A percentile compares a stretch with the other conserved stretches of the same genome.
Conservation (phyloP, 768 basidiomycete genomes). For the Naganishia friedmannii region DNA sequence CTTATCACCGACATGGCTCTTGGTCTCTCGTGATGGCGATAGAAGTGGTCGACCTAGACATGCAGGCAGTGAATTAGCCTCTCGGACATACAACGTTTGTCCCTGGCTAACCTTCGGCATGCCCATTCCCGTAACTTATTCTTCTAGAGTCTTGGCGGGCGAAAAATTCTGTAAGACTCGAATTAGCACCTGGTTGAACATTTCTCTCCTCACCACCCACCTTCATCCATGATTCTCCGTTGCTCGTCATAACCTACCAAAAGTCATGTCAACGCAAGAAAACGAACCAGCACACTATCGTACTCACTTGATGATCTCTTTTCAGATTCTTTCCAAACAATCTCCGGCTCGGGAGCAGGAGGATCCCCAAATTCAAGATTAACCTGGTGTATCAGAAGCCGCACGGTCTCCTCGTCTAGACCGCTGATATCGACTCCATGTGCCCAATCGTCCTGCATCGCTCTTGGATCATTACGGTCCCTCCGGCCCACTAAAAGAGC, state of each 20-base stretch:
- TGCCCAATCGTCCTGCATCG: slow-evolving; percentile 27
- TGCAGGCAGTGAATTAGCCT: background rate
- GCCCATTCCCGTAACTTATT: slow-evolving; percentile 7
- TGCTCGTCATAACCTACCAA: slow-evolving; percentile 5
- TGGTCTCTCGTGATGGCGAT: slow-evolving; percentile 2
- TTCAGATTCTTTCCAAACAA: slow-evolving; percentile 15
- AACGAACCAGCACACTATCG: background rate
- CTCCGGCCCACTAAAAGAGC: slow-evolving; percentile 5
- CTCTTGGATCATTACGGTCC: slow-evolving; percentile 6
- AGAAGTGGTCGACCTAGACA: slow-evolving; percentile 1
- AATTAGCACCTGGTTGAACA: background rate
- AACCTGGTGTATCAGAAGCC: slow-evolving; percentile 22
- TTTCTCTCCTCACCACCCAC: background rate
- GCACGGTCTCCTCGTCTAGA: slow-evolving; percentile 15
- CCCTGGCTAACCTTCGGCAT: background rate
- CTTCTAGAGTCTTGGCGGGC: slow-evolving; percentile 2
- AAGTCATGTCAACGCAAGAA: background rate
- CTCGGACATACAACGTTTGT: background rate
- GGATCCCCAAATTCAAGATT: slow-evolving; percentile 24
- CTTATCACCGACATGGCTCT: background rate
- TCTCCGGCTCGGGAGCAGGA: slow-evolving; percentile 15
- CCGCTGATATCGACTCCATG: slow-evolving; percentile 24
- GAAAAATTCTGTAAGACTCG: background rate
- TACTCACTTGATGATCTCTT: background rate
- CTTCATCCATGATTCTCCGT: slow-evolving; percentile 13